Conservation (phyloP, 2,329 filamentous ascomycete genomes). For the Calonectria leucothoes region DNA sequence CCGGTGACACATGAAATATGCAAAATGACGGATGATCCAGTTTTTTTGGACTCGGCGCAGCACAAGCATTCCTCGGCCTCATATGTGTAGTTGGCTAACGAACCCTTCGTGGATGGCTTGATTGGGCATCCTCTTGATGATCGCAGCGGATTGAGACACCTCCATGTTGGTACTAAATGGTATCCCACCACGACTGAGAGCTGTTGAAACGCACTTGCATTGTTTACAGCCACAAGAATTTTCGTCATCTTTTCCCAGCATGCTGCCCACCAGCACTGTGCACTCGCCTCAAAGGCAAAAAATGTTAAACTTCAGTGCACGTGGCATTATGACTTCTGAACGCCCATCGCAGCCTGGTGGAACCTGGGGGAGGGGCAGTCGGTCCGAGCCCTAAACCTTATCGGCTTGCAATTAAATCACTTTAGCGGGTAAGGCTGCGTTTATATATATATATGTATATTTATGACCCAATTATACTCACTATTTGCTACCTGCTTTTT, state of each 20-base stretch:
- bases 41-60: neutral
- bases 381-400: constrained; percentile 2
- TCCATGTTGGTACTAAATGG: no score
- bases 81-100: neutral
- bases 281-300: neutral
- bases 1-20: neutral
- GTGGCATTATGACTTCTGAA: neutral
- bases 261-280: neutral
- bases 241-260: neutral
- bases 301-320: neutral
- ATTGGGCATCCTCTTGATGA: neutral
- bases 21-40: neutral
- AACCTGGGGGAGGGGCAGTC: neutral
- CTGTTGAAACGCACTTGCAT: neutral
- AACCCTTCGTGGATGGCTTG: neutral
- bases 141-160: neutral
- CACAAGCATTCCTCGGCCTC: neutral
- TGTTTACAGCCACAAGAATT: neutral
- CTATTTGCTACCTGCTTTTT: neutral
- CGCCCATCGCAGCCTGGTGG: neutral
- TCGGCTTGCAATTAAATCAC: neutral
- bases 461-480: constrained; percentile 4
- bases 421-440: neutral
- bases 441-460: neutral
- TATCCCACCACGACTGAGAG: neutral